Evolutionary conservation across 2,329 filamentous ascomycete genomes (phyloP).

Genomic region (Microdochium paspali): DNA sequence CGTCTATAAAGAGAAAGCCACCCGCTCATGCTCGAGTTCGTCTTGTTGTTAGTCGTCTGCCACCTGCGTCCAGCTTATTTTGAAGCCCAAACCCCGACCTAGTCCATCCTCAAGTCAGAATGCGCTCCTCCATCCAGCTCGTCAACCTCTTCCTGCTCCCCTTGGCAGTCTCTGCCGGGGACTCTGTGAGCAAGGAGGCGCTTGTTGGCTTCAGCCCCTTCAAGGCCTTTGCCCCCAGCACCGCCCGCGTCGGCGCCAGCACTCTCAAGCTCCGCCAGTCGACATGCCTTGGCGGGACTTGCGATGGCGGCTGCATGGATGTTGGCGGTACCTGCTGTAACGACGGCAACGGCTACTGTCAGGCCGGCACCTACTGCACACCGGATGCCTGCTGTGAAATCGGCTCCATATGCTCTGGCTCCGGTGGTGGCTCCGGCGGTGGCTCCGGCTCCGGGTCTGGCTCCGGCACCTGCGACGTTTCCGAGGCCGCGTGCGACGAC

Average conservation of each 20-base stretch:
- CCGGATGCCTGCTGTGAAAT: not conserved
- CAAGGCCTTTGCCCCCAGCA: not conserved
- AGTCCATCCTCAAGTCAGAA: not conserved
- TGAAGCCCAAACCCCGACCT: not conserved
- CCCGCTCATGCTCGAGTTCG: not conserved
- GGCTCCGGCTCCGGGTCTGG: not conserved
- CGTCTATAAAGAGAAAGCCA: not conserved
- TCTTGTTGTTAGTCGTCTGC: not conserved
- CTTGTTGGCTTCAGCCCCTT: not conserved
- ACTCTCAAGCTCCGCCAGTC: not conserved
- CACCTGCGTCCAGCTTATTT: not conserved
- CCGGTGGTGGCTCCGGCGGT: not conserved
- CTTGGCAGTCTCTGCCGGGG: not conserved
- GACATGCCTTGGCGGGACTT: not conserved
- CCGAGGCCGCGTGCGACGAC: not conserved
- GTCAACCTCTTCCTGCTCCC: not conserved
- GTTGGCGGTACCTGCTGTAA: constrained; percentile 1
- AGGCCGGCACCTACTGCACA: not conserved
- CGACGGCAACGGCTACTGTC: not conserved
- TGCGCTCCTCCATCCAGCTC: not conserved
- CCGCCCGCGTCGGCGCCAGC: not conserved
- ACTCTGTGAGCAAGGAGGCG: not conserved
- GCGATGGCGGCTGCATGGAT: constrained; percentile 3
- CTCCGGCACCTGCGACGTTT: not conserved
- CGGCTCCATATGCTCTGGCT: not conserved